phyloP scores from a whole-genome alignment of 2,329 filamentous ascomycete species.

The Colletotrichum orbiculare region DNA sequence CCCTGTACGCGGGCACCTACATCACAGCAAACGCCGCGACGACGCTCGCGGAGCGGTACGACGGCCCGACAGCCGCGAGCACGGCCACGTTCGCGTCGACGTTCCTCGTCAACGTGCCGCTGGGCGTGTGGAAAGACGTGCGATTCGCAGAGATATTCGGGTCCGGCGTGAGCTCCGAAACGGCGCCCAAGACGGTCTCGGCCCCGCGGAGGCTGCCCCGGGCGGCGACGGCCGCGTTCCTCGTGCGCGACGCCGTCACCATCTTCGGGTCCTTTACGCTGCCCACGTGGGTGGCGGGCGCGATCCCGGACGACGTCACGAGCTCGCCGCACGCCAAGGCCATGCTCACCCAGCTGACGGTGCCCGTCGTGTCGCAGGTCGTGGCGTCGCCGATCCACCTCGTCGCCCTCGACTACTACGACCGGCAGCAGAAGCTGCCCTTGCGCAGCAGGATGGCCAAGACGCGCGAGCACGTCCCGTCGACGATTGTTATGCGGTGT shows the following conservation, averaged over 20 bases:
- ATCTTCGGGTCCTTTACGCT: slow-evolving; percentile 47
- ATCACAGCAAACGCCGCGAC: slow-evolving; percentile 43
- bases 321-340: slow-evolving; percentile 42
- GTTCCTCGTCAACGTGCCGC: slow-evolving; percentile 45
- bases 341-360: slow-evolving; percentile 43
- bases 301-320: slow-evolving; percentile 42
- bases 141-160: slow-evolving; percentile 45
- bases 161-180: slow-evolving; percentile 18
- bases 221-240: slow-evolving; percentile 42
- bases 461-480: slow-evolving; percentile 40
- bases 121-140: slow-evolving; percentile 47
- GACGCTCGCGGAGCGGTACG: slow-evolving; percentile 41
- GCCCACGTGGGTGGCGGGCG: slow-evolving; percentile 41
- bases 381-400: slow-evolving; percentile 46
- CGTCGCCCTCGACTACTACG: slow-evolving; percentile 37
- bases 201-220: slow-evolving; percentile 36
- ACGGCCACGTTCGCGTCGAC: slow-evolving; percentile 40
- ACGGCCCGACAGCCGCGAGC: slow-evolving; percentile 39
- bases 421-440: slow-evolving; percentile 39
- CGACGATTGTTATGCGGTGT: slow-evolving; percentile 43
- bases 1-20: slow-evolving; percentile 45
- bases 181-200: slow-evolving; percentile 15
- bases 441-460: slow-evolving; percentile 38
- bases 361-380: slow-evolving; percentile 45
- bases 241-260: slow-evolving; percentile 45